Evolutionary conservation across 164 flowering plant genomes (phyloP), one percentile per base, ranked within the genome.

Genomic region (Malania oleifera): DNA sequence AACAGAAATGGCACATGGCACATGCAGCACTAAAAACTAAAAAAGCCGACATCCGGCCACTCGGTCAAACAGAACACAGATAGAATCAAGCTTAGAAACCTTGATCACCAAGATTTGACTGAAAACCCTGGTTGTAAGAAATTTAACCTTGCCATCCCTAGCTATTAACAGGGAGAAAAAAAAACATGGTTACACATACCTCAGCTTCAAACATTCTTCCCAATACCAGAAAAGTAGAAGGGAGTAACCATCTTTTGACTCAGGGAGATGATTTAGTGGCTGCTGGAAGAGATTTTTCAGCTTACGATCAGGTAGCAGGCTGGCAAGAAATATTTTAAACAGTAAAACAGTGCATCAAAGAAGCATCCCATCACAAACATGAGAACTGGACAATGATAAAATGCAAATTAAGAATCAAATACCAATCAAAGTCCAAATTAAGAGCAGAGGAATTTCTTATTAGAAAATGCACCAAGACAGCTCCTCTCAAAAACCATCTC

Each of bases 211-310:
- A 72, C 89, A 85, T 23, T 91, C 98, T 69, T 95, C 99, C 90
- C 89, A 95, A 68, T 89, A 77, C 99, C 99, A 95, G 50, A 89
- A 80, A 31, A 95, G 96, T 49, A 95, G 70, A 68, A 95, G 92
- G 31, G 96, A 89, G 54, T 89, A 54, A 43, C 98, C 96, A 71
- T 89, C 99, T 74, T 82, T 95, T 25, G 87, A 67, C 40, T 91
- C 98, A 17, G 99, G 82, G 52, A 95, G 80, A 57, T 70, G 81
- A 72, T 82, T 74, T 41, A 95, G 52, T 7, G 95, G 98, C 44
- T 71, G 80, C 72, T 95, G 98, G 62, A 83, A 55, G 44, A 95
- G 81, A 24, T 50, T 72, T 70, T 89, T 91, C 67, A 95, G 71
- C 78, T 95, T 95, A 20, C 91, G 90, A 66, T 91, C 99, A 17